Base-by-base conservation (phyloP, 345 rosid genomes). In the Dipteronia sinensis region DNA sequence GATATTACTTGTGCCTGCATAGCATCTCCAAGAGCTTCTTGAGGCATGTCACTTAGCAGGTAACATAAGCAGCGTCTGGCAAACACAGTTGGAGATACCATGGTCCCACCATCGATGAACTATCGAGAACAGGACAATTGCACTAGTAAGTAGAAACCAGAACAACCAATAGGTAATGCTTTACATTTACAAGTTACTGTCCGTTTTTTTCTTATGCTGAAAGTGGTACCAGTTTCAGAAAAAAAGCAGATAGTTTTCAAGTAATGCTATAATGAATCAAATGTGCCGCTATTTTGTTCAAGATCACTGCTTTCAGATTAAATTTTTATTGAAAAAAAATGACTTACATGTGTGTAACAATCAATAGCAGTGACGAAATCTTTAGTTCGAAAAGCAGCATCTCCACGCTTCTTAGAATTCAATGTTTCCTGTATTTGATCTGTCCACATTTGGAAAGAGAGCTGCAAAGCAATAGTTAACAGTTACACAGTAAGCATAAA, bases 1-100 rank as follows among this genome's bases (percentile, higher is more conserved):
- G 97, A 87, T 46, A 90, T 78, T 42, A 85, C 94, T 80, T 88
- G 95, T 25, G 95, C 93, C 75, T 91, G 95, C 95, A 90, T 91
- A 2, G 94, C 95, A 66, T 91, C 97, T 56, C 93, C 95, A 34
- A 93, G 95, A 40, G 97, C 97, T 81, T 91, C 88, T 77, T 93
- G 95, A 23, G 88, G 85, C 97, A 89, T 90, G 72, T 87, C 87
- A 73, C 83, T 90, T 83, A 90, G 85, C 80, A 93, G 80, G 85
- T 90, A 89, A 67, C 94, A 90, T 80, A 91, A 85, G 85, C 95
- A 87, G 55, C 97, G 90, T 68, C 97, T 86, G 0, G 93, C 97
- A 84, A 88, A 89, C 42, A 93, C 92, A 0, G 94, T 93, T 20
- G 94, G 97, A 11, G 95, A 93, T 68, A 90, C 87, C 93, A 91